These are phyloP conservation scores for Rasamsonia emersonii DNA, from an alignment of 2,329 filamentous ascomycete genomes.

Conservation along the genomic window DNA sequence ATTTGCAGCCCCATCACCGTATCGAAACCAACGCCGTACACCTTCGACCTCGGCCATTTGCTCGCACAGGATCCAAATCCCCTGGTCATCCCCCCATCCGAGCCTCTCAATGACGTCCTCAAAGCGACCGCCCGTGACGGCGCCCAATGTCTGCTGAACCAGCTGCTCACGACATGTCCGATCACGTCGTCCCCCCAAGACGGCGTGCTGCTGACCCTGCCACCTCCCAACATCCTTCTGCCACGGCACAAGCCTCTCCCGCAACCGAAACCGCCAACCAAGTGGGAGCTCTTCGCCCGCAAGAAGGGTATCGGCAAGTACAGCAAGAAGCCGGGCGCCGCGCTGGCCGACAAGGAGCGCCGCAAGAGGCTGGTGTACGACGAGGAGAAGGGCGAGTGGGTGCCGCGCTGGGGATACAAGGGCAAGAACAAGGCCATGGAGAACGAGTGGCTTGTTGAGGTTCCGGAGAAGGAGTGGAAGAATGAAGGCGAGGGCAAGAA, in stretches of 20 bases:
- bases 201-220: slow-evolving; percentile 72
- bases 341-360: slow-evolving; percentile 58
- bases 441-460: slow-evolving; percentile 83
- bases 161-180: slow-evolving; percentile 81
- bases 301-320: slow-evolving; percentile 89
- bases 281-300: slow-evolving; percentile 91
- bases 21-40: slow-evolving; percentile 80
- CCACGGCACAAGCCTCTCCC: slow-evolving; percentile 92
- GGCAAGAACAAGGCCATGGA: slow-evolving; percentile 79
- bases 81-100: slow-evolving; percentile 46
- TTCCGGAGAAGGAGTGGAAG: slow-evolving; percentile 68
- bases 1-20: slow-evolving; percentile 53
- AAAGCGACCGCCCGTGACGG: slow-evolving; percentile 72
- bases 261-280: slow-evolving; percentile 70
- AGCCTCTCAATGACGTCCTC: slow-evolving; percentile 56
- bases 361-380: slow-evolving; percentile 69
- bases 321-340: slow-evolving; percentile 54
- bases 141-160: slow-evolving; percentile 86
- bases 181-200: slow-evolving; percentile 56
- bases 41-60: slow-evolving; percentile 83
- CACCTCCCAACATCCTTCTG: slow-evolving; percentile 58
- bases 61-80: slow-evolving; percentile 84
- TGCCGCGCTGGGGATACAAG: slow-evolving; percentile 91
- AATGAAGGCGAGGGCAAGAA: slow-evolving; percentile 58
- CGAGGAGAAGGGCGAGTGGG: slow-evolving; percentile 77